Percentiles rank a stretch among this genome's conserved stretches.
Conservation (phyloP, 1,284 basidiomycete genomes). For the Hymenochaete sp. region DNA sequence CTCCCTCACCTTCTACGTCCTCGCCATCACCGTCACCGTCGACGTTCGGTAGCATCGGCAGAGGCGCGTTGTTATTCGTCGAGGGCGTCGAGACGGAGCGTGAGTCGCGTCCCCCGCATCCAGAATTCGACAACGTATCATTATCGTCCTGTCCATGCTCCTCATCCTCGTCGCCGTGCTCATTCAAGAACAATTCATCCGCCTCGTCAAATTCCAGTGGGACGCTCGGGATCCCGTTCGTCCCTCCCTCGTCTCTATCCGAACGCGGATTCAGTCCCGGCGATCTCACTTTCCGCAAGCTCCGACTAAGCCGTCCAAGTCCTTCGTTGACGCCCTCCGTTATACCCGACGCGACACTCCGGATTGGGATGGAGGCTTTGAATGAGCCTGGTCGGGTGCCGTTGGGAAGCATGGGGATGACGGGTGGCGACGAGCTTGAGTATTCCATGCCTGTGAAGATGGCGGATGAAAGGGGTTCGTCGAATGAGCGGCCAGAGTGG, state of each 20-base stretch:
- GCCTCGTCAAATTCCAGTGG: conserved; percentile 66
- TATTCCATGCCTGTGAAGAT: conserved; percentile 58
- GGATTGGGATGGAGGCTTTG: conserved; percentile 48
- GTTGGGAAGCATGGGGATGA: conserved; percentile 75
- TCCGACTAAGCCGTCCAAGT: conserved; percentile 42
- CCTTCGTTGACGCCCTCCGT: conserved; percentile 54
- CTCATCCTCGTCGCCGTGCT: conserved; percentile 14
- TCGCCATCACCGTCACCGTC: no score
- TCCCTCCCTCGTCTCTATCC: no score
- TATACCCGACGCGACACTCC: conserved; percentile 37
- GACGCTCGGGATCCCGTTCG: conserved; percentile 28
- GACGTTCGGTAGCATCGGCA: no score
- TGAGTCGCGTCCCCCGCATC: conserved; percentile 26
- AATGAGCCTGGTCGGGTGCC: conserved; percentile 42
- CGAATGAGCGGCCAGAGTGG: conserved; percentile 45
- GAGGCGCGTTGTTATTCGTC: conserved; percentile 28
- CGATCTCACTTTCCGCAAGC: conserved; percentile 41
- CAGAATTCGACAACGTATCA: conserved; percentile 25
- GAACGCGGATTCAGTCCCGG: conserved; percentile 25
- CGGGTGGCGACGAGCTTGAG: conserved; percentile 34
- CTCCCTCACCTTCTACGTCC: conserved; percentile 57
- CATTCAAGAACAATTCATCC: conserved; percentile 47
- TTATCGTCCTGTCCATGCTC: conserved; percentile 14
- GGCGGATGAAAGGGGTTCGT: conserved; percentile 69
- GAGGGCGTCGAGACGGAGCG: conserved; percentile 33